A percentile compares a stretch with the other conserved stretches of the same genome.
phyloP scores from a whole-genome alignment of 2,329 filamentous ascomycete species.

The Teratosphaeria epicoccoides region DNA sequence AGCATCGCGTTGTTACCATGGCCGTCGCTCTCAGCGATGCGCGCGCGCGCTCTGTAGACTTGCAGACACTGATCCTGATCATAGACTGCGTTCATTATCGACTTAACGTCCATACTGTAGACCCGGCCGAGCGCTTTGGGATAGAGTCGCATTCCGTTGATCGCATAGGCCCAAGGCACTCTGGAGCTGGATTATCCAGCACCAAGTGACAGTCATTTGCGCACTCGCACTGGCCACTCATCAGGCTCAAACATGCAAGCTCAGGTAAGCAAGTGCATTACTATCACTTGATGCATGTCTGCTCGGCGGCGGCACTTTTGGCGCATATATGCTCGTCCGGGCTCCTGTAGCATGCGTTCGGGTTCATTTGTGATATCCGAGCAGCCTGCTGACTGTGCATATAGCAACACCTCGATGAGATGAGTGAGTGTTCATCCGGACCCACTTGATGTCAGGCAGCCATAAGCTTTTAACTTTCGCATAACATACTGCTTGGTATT shows the following conservation, averaged over 20 bases:
- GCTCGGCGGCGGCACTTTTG: background rate
- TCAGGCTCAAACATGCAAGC: background rate
- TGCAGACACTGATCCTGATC: background rate
- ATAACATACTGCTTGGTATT: slow-evolving; percentile 3
- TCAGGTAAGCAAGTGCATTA: background rate
- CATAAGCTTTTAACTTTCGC: slow-evolving; percentile 2
- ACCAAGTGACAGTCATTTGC: background rate
- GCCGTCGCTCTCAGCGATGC: background rate
- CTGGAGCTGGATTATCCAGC: background rate
- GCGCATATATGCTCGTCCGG: background rate
- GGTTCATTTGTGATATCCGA: background rate
- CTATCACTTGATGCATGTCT: background rate
- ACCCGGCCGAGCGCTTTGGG: background rate
- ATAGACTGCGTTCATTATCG: background rate
- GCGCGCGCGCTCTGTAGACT: background rate
- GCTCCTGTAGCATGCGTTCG: slow-evolving; percentile 5
- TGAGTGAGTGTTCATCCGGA: slow-evolving; percentile 27
- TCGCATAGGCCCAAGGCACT: background rate
- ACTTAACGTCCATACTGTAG: background rate
- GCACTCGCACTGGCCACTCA: background rate
- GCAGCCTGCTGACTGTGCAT: slow-evolving; percentile 1
- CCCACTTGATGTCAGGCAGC: slow-evolving; percentile 3
- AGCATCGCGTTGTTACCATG: background rate
- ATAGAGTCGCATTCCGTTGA: background rate
- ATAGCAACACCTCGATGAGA: slow-evolving; percentile 28